Evolutionary conservation across 306 rosid genomes (phyloP), one percentile per base, ranked within the genome.

Genomic region (Delonix regia): DNA sequence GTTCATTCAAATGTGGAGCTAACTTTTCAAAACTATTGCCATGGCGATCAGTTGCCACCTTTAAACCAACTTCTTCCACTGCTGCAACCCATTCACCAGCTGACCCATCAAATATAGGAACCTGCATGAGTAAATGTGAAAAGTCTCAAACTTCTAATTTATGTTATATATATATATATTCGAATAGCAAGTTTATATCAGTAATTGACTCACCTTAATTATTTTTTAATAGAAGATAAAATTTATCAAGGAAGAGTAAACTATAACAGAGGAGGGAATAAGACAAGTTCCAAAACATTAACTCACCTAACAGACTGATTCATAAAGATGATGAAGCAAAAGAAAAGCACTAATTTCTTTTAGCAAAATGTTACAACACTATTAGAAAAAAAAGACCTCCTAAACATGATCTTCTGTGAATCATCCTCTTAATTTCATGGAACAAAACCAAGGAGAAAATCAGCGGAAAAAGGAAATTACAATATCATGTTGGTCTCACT

Each of bases 71-170:
- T 83, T 86, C 84, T 38, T 83, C 85, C 77, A 92, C 87, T 14
- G 93, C 93, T 64, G 75, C 87, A 75, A 89, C 88, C 99, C 99
- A 94, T 81, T 87, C 90, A 63, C 85, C 84, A 25, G 95, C 95
- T 34, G 99, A 94, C 42, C 99, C 99, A 82, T 92, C 99, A 75
- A 94, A 82, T 62, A 94, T 92, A 19, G 99, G 99, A 83, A 94
- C 84, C 99, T 94, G 89, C 48, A 70, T 38, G 9, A 76, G 63
- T 53, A 59, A 78, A 66, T 60, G 22, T 44, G 65, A 63, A 64
- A 65, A 76, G 44, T 3, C 69, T 77, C 64, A 86, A 47, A 80
- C 60, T 78, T 75, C 57, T n/a, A 71, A 12, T 49, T 39, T 75
- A 49, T 47, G 18, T 14, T 60, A 28, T 55, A 49, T 16, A 21